Evolutionary conservation across 352 stramenopile species (phyloP).

Genomic region (Pythium phragmiticola): DNA sequence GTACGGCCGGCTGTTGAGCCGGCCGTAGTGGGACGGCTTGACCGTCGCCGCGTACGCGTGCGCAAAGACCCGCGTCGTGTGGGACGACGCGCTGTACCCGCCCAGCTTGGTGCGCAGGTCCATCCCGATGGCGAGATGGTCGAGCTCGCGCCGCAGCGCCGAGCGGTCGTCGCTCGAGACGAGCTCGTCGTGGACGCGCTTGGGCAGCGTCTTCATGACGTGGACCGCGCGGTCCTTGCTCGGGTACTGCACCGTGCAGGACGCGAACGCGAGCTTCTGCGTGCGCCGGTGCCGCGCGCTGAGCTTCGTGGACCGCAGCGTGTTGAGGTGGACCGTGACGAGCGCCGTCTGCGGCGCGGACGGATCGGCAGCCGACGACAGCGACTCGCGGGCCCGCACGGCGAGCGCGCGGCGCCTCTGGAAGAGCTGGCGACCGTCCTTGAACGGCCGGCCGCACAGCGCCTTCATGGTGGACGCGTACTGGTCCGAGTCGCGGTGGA

Average conservation of each 20-base stretch:
- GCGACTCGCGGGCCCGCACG: slow-evolving; percentile 2
- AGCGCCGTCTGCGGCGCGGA: slow-evolving; percentile 8
- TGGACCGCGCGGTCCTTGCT: slow-evolving; percentile 45
- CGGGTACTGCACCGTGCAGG: slow-evolving; percentile 44
- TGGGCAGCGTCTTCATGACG: slow-evolving; percentile 65
- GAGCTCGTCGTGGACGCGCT: slow-evolving; percentile 51
- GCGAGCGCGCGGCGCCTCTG: slow-evolving; percentile 38
- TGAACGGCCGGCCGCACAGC: slow-evolving; percentile 49
- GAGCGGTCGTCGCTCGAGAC: slow-evolving; percentile 48
- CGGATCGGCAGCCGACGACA: not conserved
- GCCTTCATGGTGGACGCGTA: slow-evolving; percentile 49
- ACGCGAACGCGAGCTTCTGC: slow-evolving; percentile 57
- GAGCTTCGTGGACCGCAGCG: slow-evolving; percentile 25
- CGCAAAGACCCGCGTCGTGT: slow-evolving; percentile 49
- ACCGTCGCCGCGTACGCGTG: slow-evolving; percentile 59
- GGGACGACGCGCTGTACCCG: slow-evolving; percentile 29
- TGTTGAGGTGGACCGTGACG: slow-evolving; percentile 19
- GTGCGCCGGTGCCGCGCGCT: slow-evolving; percentile 34
- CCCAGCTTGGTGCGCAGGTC: slow-evolving; percentile 42
- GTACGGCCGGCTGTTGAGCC: slow-evolving; percentile 26
- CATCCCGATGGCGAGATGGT: slow-evolving; percentile 59
- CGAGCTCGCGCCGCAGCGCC: slow-evolving; percentile 45
- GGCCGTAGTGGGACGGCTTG: slow-evolving; percentile 31
- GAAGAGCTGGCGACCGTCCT: slow-evolving; percentile 46
- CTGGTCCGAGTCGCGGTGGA: slow-evolving; percentile 39